Base-by-base conservation (phyloP, 23 red algal genomes). In the Agarophyton chilense region DNA sequence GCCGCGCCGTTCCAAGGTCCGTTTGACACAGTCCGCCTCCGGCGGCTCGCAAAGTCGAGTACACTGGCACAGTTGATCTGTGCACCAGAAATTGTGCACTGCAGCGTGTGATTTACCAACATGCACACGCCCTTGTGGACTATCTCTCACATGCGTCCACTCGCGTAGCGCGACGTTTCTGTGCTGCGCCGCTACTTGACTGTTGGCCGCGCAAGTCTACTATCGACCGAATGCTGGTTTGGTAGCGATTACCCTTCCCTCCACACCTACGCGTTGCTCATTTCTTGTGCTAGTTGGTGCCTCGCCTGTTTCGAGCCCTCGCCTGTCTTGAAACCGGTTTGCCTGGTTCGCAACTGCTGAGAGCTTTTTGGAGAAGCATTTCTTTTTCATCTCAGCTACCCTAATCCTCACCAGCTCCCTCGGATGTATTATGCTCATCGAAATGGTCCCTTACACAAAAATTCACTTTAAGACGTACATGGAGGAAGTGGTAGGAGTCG, bases 391-490 rank as follows among this genome's bases (percentile, higher is more conserved):
- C 14, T 82, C 21, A 43, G 10, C 26, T 70, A 84, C 41, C 32
- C 51, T 84, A n/a, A n/a, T n/a, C n/a, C n/a, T n/a, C n/a, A n/a
- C n/a, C n/a, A n/a, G n/a, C n/a, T n/a, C n/a, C n/a, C 8, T 28
- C 11, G 45, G 56, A 67, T 84, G 55, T 24, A 21, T 51, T 22
- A 41, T 66, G 19, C 39, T 84, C 34, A 84, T 84, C 34, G 14
- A 25, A 24, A 84, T 31, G 31, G 84, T 89, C 25, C 45, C 75
- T 14, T 92, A 92, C 88, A 92, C 88, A 54, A 77, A 92, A 74
- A 82, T 92, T 43, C 76, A 92, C 58, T 92, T 76, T 76, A 26
- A 50, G 19, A 64, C 88, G 18, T 92, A 92, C 64, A 92, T 92
- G 88, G 71, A 92, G 25, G 77, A 92, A 81, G 88, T 92, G 5